Base-by-base conservation (phyloP, 169 alveolate genomes). In the Plasmodium ovale region DNA sequence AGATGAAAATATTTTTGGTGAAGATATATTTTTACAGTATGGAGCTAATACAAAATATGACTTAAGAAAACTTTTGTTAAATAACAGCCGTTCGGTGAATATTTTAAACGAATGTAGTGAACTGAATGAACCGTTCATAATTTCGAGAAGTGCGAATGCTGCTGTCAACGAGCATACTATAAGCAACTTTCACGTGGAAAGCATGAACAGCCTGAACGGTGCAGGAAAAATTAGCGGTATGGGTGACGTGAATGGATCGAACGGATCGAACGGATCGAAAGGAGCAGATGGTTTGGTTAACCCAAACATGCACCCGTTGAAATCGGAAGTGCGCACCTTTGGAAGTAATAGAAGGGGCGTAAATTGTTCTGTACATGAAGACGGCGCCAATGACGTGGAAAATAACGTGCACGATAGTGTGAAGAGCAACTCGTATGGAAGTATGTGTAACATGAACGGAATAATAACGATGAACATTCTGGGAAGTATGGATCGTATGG, bases 1-100 rank as follows among this genome's bases (percentile, higher is more conserved):
- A 7, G 84, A 70, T 27, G 84, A 70, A 21, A 51, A 49, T 14
- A 70, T 14, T 2, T 44, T 27, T 33, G 29, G 25, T 23, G 31
- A 56, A 14, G 68, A 54, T 21, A 25, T 67, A 21, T 70, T 47
- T 33, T 6, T 35, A 9, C 16, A 70, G 10, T 29, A n/a, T 23
- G 29, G 37, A 6, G 29, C 10, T 59, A 27, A 27, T 25, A 1
- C 27, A 44, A 25, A 70, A 23, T 25, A n/a, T 29, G 54, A 47
- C 42, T 49, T 47, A 25, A 70, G 49, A 19, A 70, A 25, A 16
- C 19, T 44, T 21, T 6, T 70, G 10, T 49, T 70, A 25, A 51
- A 49, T 29, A 35, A 70, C 27, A 70, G 49, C 1, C 2, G 3
- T 49, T 3, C 23, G 16, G 6, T 23, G 1, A 35, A 23, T 35